Percentiles rank a stretch among this genome's conserved stretches.
Conservation (phyloP, 371 early-diverging fungal genomes). For the Mucor mucedo region DNA sequence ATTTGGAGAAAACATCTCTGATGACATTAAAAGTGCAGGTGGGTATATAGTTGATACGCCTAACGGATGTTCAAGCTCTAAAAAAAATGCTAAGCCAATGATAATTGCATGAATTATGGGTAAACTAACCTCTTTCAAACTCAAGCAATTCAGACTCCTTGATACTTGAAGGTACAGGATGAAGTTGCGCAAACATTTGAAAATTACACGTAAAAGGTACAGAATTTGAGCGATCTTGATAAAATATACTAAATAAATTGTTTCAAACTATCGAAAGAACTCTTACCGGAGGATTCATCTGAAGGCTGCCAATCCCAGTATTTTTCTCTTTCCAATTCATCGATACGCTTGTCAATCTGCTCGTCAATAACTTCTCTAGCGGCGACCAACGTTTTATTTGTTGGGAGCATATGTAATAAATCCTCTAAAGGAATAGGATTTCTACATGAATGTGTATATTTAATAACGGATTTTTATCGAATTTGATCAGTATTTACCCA, state of each 20-base stretch:
- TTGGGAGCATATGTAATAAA: constrained; percentile 65
- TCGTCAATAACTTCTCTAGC: constrained; percentile 34
- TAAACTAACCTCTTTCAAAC: constrained; percentile 54
- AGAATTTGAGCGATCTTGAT: constrained; percentile 40
- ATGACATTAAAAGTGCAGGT: constrained; percentile 53
- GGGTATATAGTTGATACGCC: constrained; percentile 58
- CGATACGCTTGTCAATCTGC: constrained; percentile 42
- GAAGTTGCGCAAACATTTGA: constrained; percentile 64
- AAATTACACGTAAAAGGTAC: constrained; percentile 57
- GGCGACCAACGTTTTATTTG: constrained; percentile 43
- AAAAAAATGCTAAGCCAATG: background rate
- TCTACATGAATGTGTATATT: constrained; percentile 20
- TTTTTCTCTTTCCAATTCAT: constrained; percentile 33
- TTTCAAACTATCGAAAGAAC: background rate
- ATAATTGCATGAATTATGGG: background rate
- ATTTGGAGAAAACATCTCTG: constrained; percentile 64
- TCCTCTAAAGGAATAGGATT: constrained; percentile 45
- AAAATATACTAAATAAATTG: background rate
- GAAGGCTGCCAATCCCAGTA: constrained; percentile 31
- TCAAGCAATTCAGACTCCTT: constrained; percentile 54
- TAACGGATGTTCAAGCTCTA: constrained; percentile 58
- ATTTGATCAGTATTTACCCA: constrained; percentile 36
- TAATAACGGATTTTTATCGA: background rate
- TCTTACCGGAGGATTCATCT: constrained; percentile 12
- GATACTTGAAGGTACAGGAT: constrained; percentile 50